phyloP scores from a whole-genome alignment of 176 grass and related monocot species.

The Guadua angustifolia region DNA sequence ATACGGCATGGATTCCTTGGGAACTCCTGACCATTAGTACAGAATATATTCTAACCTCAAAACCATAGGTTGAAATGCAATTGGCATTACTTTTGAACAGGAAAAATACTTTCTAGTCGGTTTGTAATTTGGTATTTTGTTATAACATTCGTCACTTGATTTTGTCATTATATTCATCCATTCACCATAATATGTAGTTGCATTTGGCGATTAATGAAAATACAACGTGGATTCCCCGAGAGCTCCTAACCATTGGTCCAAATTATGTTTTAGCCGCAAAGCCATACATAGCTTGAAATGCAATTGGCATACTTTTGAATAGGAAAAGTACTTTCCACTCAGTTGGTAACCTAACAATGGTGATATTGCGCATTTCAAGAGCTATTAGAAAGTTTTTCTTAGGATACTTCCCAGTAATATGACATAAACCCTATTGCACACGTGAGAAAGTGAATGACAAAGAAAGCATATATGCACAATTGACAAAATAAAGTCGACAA shows the following conservation, averaged over 20 bases:
- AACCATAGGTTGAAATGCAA: neutral
- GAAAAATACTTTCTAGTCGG: neutral
- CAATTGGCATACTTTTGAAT: neutral
- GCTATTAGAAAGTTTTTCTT: neutral
- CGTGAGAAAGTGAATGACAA: neutral
- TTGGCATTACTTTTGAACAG: neutral
- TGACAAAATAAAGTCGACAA: neutral
- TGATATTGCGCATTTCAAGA: neutral
- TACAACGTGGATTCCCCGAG: neutral
- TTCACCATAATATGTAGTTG: neutral
- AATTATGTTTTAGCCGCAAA: neutral
- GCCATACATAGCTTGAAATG: neutral
- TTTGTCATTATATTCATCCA: neutral
- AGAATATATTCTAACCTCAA: neutral
- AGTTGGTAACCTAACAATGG: neutral
- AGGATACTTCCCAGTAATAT: neutral
- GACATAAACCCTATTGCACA: neutral
- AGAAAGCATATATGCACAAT: neutral
- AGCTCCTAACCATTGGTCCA: neutral
- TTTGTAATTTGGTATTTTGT: neutral
- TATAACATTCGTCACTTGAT: constrained; percentile 9
- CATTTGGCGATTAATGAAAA: neutral
- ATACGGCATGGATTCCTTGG: neutral
- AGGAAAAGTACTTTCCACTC: neutral
- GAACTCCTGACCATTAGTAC: neutral